phyloP scores from a whole-genome alignment of 345 rosid species.

The Eucalyptus brandiana region DNA sequence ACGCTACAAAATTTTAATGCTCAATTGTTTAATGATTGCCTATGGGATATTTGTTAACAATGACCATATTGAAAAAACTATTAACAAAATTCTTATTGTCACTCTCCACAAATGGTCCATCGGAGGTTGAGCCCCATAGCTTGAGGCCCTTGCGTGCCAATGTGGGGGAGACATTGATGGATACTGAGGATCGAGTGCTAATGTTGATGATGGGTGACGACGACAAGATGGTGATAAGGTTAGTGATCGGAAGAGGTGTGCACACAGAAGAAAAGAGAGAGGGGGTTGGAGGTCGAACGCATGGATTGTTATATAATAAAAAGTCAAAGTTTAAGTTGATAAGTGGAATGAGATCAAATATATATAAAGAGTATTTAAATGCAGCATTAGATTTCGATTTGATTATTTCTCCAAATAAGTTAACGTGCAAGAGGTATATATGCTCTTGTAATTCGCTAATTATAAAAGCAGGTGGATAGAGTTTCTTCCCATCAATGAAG shows the following conservation, averaged over 20 bases:
- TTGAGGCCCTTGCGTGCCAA: neutral
- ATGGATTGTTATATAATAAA: neutral
- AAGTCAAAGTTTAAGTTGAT: neutral
- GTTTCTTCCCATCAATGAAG: neutral
- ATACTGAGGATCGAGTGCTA: neutral
- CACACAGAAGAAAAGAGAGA: neutral
- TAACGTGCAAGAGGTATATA: neutral
- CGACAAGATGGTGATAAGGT: neutral
- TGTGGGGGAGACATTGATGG: neutral
- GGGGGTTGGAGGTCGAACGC: neutral
- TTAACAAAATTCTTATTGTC: neutral
- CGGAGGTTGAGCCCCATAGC: neutral
- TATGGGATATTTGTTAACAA: neutral
- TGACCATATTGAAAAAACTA: neutral
- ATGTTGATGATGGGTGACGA: neutral
- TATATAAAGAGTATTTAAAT: neutral
- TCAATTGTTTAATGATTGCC: neutral
- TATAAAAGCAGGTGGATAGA: neutral
- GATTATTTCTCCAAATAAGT: neutral
- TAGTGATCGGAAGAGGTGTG: neutral
- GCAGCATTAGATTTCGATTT: neutral
- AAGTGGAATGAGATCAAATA: neutral
- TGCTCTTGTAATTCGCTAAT: neutral
- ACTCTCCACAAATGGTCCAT: neutral
- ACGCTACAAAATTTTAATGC: neutral